A percentile compares a stretch with the other conserved stretches of the same genome.
Evolutionary conservation across 2,329 filamentous ascomycete species (phyloP).

Genomic region (Fusarium nisikadoi): DNA sequence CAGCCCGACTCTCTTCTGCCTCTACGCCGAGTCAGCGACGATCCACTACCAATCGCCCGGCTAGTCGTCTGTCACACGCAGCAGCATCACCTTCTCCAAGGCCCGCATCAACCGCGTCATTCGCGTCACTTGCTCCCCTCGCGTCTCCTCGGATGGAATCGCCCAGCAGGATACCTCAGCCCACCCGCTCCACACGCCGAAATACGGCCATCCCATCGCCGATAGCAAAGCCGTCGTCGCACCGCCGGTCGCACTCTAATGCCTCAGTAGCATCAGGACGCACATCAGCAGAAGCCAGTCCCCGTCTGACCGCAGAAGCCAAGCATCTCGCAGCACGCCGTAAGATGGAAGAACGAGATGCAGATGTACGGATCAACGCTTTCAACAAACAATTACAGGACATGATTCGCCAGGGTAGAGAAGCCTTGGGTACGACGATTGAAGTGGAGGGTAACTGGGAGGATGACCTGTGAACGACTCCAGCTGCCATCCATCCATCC

Average conservation of each 20-base stretch:
- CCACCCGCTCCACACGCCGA: constrained; percentile 18
- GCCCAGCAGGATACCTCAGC: constrained; percentile 57
- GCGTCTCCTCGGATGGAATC: constrained; percentile 49
- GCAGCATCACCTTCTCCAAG: constrained; percentile 34
- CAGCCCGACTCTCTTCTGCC: constrained; percentile 47
- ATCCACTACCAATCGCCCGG: constrained; percentile 43
- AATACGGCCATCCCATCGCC: constrained; percentile 35
- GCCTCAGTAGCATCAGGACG: constrained; percentile 55
- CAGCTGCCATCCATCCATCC: constrained; percentile 5
- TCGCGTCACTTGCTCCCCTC: constrained; percentile 49
- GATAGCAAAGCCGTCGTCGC: constrained; percentile 24
- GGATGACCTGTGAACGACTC: constrained; percentile 46
- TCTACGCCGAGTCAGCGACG: constrained; percentile 40
- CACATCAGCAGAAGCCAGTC: constrained; percentile 52
- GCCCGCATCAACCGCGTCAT: constrained; percentile 48
- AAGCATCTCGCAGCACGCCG: constrained; percentile 78
- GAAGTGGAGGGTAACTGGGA: constrained; percentile 65
- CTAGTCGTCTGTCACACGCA: constrained; percentile 57
- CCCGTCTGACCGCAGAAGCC: constrained; percentile 71
- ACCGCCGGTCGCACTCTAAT: constrained; percentile 59
- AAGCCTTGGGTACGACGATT: constrained; percentile 81
- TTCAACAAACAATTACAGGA: constrained; percentile 83
- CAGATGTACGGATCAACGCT: constrained; percentile 80
- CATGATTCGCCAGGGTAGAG: constrained; percentile 89
- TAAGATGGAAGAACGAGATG: constrained; percentile 77